phyloP scores from a whole-genome alignment of 306 rosid genomes.

The Biancaea sappan region DNA sequence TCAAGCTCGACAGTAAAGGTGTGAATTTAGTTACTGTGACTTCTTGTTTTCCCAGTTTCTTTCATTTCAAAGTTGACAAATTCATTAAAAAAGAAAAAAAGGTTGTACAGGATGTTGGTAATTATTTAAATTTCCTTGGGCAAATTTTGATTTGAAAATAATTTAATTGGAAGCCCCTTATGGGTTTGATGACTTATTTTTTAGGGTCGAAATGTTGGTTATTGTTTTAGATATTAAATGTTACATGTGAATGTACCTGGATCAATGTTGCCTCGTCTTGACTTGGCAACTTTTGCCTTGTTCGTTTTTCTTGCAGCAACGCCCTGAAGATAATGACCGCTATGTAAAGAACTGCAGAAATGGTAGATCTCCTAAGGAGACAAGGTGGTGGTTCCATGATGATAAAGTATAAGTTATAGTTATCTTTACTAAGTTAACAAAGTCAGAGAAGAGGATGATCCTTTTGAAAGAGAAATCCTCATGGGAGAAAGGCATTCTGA shows the following conservation, averaged over 20 bases:
- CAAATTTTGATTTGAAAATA: neutral
- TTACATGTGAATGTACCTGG: neutral
- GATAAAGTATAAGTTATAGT: slow-evolving; percentile 73
- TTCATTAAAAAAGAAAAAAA: neutral
- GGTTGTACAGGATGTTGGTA: neutral
- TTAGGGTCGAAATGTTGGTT: neutral
- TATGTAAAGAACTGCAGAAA: slow-evolving; percentile 99
- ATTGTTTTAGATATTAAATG: neutral
- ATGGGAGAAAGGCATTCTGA: slow-evolving; percentile 45
- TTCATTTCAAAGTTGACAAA: neutral
- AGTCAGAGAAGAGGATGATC: slow-evolving; percentile 56
- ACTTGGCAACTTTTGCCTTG: neutral
- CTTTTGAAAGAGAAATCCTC: slow-evolving; percentile 51
- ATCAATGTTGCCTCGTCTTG: slow-evolving; percentile 3
- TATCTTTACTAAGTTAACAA: slow-evolving; percentile 45
- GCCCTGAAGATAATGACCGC: slow-evolving; percentile 98
- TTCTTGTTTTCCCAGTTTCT: slow-evolving; percentile 24
- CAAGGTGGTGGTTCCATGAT: slow-evolving; percentile 99
- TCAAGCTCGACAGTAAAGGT: slow-evolving; percentile 98
- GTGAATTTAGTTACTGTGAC: slow-evolving; percentile 30
- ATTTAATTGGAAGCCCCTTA: neutral
- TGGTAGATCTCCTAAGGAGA: slow-evolving; percentile 98
- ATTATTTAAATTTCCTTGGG: neutral
- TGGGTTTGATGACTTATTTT: neutral
- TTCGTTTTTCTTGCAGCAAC: slow-evolving; percentile 77